A percentile compares a stretch with the other conserved stretches of the same genome.
These are phyloP conservation scores for Eustoma russellianum DNA, from an alignment of 257 asterid species.

Conservation along the genomic window DNA sequence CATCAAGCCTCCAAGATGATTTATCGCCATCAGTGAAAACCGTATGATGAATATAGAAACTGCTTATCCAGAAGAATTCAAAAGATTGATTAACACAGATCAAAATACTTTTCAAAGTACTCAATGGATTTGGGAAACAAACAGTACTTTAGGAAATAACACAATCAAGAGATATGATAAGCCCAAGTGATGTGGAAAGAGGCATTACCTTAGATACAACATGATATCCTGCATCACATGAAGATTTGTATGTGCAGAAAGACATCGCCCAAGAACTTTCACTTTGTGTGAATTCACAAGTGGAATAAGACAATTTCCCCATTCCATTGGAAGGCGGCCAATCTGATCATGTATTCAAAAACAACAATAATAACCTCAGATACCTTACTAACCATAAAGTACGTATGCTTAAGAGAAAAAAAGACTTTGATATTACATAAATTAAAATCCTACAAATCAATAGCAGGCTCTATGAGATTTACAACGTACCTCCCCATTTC, in stretches of 20 bases:
- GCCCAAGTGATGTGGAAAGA: no score
- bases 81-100: background rate
- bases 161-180: background rate
- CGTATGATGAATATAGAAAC: constrained; percentile 67
- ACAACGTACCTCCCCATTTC: constrained; percentile 60
- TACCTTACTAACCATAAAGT: background rate
- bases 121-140: background rate
- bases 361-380: background rate
- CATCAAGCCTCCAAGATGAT: constrained; percentile 76
- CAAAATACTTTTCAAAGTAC: background rate
- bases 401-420: no score
- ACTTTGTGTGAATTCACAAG: constrained; percentile 77
- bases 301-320: constrained; percentile 82
- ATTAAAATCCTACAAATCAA: no score
- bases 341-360: constrained; percentile 26
- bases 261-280: constrained; percentile 66
- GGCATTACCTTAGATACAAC: constrained; percentile 67
- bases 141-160: background rate
- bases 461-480: background rate
- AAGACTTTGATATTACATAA: no score
- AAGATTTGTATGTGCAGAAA: constrained; percentile 62
- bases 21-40: constrained; percentile 38
- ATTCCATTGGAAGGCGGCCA: constrained; percentile 88
- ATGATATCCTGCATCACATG: constrained; percentile 62
- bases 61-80: constrained; percentile 14